Conservation (phyloP, 2,329 filamentous ascomycete genomes). For the Sclerotinia sclerotiorum region DNA sequence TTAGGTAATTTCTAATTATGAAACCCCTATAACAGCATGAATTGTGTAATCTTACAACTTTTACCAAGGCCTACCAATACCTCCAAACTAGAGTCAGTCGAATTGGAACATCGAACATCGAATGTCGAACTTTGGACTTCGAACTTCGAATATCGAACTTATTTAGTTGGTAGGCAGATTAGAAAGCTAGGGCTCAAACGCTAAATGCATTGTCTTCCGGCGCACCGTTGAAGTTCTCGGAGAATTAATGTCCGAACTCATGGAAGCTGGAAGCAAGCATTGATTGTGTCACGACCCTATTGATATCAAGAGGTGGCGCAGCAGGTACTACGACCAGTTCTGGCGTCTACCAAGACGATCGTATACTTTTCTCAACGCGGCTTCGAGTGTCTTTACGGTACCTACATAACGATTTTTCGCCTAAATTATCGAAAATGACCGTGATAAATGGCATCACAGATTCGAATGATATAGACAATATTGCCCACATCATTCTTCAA, state of each 20-base stretch:
- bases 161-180: background rate
- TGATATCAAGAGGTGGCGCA: constrained; percentile 15
- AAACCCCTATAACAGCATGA: background rate
- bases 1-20: background rate
- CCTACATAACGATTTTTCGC: background rate
- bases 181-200: background rate
- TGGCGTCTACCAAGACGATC: constrained; percentile 17
- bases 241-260: constrained; percentile 22
- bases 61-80: background rate
- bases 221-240: constrained; percentile 7
- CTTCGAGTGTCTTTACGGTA: background rate
- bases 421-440: background rate
- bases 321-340: background rate
- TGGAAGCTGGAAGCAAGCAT: constrained; percentile 16
- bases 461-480: background rate
- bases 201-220: background rate
- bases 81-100: background rate
- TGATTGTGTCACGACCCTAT: constrained; percentile 18
- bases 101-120: too few species aligned
- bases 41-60: background rate
- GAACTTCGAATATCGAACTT: background rate
- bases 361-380: constrained; percentile 8
- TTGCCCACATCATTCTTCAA: background rate
- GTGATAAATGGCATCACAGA: background rate
- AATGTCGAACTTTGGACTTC: background rate